Conservation (phyloP, 345 rosid genomes). For the thale cress (Arabidopsis thaliana) region DNA sequence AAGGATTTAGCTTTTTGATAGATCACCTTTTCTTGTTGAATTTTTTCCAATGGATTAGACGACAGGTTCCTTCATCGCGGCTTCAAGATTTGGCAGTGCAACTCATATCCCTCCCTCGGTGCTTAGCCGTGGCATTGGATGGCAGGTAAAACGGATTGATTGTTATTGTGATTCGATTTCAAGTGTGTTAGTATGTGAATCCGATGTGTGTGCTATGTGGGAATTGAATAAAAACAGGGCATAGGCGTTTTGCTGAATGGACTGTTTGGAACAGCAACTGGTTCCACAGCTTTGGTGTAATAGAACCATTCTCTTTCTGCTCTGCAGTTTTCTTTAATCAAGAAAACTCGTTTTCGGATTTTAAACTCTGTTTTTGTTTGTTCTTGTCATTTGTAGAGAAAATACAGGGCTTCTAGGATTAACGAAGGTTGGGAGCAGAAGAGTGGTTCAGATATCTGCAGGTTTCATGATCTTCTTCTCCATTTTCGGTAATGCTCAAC, state of each 20-base stretch:
- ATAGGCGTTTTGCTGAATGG: constrained; percentile 67
- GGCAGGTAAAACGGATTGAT: constrained; percentile 59
- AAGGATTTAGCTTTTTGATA: background rate
- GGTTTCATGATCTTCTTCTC: constrained; percentile 93
- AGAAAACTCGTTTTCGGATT: background rate
- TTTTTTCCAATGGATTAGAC: constrained; percentile 56
- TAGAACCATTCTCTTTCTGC: background rate
- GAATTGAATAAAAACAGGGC: constrained; percentile 52
- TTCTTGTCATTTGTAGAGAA: constrained; percentile 59
- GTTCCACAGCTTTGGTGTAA: constrained; percentile 85
- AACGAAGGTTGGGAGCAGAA: constrained; percentile 86
- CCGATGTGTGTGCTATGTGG: constrained; percentile 16
- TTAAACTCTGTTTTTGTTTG: constrained; percentile 17
- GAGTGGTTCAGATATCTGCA: constrained; percentile 78
- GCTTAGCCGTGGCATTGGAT: constrained; percentile 80
- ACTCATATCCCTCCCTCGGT: constrained; percentile 82
- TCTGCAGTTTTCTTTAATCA: background rate
- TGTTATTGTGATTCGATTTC: background rate
- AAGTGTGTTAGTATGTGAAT: constrained; percentile 8
- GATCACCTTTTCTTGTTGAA: background rate
- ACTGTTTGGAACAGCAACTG: constrained; percentile 67
- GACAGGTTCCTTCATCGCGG: constrained; percentile 72
- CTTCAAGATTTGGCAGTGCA: constrained; percentile 84
- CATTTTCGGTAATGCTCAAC: constrained; percentile 58
- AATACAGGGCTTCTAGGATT: constrained; percentile 89